Percentiles rank a stretch among this genome's conserved stretches.
These are phyloP conservation scores for Apiotrichum sp. DNA, from an alignment of 1,284 basidiomycete species.

Conservation along the genomic window DNA sequence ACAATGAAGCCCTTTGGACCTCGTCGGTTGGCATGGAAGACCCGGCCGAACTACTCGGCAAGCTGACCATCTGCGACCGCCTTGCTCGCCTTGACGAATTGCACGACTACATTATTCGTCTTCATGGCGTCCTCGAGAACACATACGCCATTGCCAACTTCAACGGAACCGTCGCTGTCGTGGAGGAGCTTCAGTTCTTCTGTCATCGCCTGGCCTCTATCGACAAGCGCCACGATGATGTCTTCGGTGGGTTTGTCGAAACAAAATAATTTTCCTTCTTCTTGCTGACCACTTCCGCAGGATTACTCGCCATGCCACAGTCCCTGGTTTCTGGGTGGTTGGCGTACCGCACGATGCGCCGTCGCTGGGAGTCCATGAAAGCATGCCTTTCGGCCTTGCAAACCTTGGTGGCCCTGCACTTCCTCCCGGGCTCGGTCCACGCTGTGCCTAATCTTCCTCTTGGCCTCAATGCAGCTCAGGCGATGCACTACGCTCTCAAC, in stretches of 20 bases:
- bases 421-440: slow-evolving; percentile 26
- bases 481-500: slow-evolving; percentile 25
- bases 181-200: slow-evolving; percentile 28
- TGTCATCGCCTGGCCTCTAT: slow-evolving; percentile 20
- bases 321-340: slow-evolving; percentile 22
- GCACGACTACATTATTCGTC: slow-evolving; percentile 22
- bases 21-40: slow-evolving; percentile 19
- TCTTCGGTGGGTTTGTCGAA: slow-evolving; percentile 24
- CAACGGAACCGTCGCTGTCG: slow-evolving; percentile 24
- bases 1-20: slow-evolving; percentile 22
- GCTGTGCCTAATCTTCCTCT: slow-evolving; percentile 28
- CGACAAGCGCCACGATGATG: slow-evolving; percentile 30
- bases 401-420: slow-evolving; percentile 32
- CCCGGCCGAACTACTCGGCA: slow-evolving; percentile 25
- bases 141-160: slow-evolving; percentile 21
- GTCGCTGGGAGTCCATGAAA: slow-evolving; percentile 31
- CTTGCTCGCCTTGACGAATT: slow-evolving; percentile 31
- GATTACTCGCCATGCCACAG: slow-evolving; percentile 11
- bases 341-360: slow-evolving; percentile 31
- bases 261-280: background rate
- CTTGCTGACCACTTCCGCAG: slow-evolving; percentile 9
- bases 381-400: slow-evolving; percentile 27
- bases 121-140: slow-evolving; percentile 24
- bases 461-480: slow-evolving; percentile 10
- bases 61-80: slow-evolving; percentile 32